phyloP scores from a whole-genome alignment of 805 yeast species.

The Vanderwaltozyma polyspora region DNA sequence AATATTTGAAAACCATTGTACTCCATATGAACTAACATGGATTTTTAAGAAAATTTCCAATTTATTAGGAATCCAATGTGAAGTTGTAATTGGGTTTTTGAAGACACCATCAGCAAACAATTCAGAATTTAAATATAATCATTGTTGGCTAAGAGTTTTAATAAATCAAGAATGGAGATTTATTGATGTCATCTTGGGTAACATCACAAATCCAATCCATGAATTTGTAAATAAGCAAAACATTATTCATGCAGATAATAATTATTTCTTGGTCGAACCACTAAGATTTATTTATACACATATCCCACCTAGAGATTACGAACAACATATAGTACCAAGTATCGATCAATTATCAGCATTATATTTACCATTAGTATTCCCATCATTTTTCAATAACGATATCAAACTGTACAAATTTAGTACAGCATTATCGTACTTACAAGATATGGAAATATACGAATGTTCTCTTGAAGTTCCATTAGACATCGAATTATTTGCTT shows the following conservation, averaged over 20 bases:
- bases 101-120: conserved; percentile 60
- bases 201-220: conserved; percentile 41
- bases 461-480: conserved; percentile 61
- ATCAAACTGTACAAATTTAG: conserved; percentile 58
- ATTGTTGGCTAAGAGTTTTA: conserved; percentile 78
- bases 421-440: conserved; percentile 60
- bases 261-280: conserved; percentile 74
- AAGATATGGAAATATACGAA: conserved; percentile 71
- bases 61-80: conserved; percentile 59
- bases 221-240: conserved; percentile 28
- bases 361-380: conserved; percentile 77
- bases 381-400: conserved; percentile 56
- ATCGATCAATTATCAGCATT: conserved; percentile 67
- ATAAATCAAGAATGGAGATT: conserved; percentile 71
- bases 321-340: conserved; percentile 82
- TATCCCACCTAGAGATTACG: conserved; percentile 64
- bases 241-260: conserved; percentile 30
- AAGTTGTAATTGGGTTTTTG: conserved; percentile 70
- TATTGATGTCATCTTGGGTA: conserved; percentile 62
- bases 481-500: conserved; percentile 55
- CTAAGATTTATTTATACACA: conserved; percentile 70
- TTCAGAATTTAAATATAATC: conserved; percentile 45
- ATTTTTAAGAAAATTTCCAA: conserved; percentile 63
- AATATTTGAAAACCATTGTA: conserved; percentile 39
- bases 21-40: conserved; percentile 66